phyloP scores from a whole-genome alignment of 2,329 filamentous ascomycete species.

The Neobulgaria alba region DNA sequence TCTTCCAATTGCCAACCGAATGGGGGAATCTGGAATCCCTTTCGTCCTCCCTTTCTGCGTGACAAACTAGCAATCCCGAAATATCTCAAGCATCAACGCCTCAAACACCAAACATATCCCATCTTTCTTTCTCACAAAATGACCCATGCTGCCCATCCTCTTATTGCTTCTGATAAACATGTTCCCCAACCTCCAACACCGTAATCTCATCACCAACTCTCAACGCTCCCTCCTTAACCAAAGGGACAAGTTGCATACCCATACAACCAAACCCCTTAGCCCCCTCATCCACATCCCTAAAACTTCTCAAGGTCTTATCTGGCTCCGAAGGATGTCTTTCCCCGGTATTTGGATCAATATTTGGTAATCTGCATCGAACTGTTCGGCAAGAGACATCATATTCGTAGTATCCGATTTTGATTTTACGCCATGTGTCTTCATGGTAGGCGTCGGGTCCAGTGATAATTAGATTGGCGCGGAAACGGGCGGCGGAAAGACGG shows the following conservation, averaged over 20 bases:
- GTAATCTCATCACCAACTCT: conserved; percentile 49
- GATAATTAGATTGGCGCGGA: conserved; percentile 65
- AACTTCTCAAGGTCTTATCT: conserved; percentile 47
- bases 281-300: conserved; percentile 52
- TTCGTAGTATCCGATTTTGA: conserved; percentile 43
- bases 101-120: too few species aligned
- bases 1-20: too few species aligned
- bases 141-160: too few species aligned
- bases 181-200: conserved; percentile 33
- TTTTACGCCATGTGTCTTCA: conserved; percentile 61
- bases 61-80: too few species aligned
- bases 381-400: conserved; percentile 57
- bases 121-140: too few species aligned
- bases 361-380: conserved; percentile 62
- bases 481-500: conserved; percentile 52
- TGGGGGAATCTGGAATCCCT: too few species aligned
- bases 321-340: conserved; percentile 39
- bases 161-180: too few species aligned
- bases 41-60: too few species aligned
- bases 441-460: conserved; percentile 55
- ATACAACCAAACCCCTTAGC: conserved; percentile 48
- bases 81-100: too few species aligned
- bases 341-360: conserved; percentile 48
- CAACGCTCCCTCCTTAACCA: conserved; percentile 37
- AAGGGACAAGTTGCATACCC: conserved; percentile 58